phyloP scores from a whole-genome alignment of 2,329 filamentous ascomycete species.

The Lasiodiplodia sp. region DNA sequence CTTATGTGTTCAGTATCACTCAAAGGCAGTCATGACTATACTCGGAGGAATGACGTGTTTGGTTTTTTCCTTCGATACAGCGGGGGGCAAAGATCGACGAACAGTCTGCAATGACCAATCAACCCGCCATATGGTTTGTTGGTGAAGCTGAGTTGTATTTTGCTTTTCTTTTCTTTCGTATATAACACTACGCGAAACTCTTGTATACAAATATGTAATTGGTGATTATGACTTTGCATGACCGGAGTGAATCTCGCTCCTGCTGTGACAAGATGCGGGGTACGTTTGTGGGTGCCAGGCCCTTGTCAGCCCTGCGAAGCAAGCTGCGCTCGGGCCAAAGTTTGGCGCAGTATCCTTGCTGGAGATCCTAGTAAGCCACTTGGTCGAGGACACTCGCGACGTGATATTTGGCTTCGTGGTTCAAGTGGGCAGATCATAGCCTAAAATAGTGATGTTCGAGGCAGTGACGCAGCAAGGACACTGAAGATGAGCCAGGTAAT shows the following conservation, averaged over 20 bases:
- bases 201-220: background rate
- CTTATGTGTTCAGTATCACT: too few relatives aligned
- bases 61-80: too few relatives aligned
- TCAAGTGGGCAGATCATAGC: background rate
- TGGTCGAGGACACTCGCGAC: background rate
- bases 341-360: background rate
- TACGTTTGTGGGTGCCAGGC: background rate
- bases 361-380: background rate
- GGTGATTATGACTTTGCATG: background rate
- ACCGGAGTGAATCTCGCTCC: background rate
- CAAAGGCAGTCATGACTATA: too few relatives aligned
- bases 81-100: too few relatives aligned
- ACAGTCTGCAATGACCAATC: too few relatives aligned
- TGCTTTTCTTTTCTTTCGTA: too few relatives aligned
- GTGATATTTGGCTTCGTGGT: background rate
- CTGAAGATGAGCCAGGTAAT: background rate
- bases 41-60: too few relatives aligned
- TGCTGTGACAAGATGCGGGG: background rate
- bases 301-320: background rate
- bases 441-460: background rate
- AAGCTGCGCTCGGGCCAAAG: background rate
- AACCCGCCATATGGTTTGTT: too few relatives aligned
- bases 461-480: background rate
- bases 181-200: too few relatives aligned
- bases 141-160: too few relatives aligned